Percentiles rank a stretch among this genome's conserved stretches.
phyloP scores from a whole-genome alignment of 148 eudicot species.

The Nepenthes mirabilis region DNA sequence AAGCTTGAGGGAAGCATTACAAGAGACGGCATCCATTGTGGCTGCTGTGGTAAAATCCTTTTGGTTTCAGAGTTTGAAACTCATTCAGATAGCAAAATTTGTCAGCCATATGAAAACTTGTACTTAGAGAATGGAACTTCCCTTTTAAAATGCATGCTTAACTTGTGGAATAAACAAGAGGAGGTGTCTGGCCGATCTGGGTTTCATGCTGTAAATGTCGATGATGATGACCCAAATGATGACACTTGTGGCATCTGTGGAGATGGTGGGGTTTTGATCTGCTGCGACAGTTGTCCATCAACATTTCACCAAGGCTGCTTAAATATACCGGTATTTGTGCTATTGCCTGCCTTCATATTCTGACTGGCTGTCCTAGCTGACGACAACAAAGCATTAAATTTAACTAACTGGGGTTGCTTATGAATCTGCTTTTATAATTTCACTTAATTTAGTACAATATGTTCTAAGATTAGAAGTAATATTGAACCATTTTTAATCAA shows the following conservation, averaged over 20 bases:
- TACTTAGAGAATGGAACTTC: slow-evolving; percentile 52
- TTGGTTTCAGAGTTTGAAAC: slow-evolving; percentile 44
- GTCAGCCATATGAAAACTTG: slow-evolving; percentile 38
- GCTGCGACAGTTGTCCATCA: slow-evolving; percentile 94
- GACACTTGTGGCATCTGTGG: slow-evolving; percentile 93
- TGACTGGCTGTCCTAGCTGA: neutral
- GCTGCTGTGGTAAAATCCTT: slow-evolving; percentile 45
- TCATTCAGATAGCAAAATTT: slow-evolving; percentile 50
- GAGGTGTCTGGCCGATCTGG: slow-evolving; percentile 20
- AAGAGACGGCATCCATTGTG: slow-evolving; percentile 69
- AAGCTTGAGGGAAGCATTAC: slow-evolving; percentile 57
- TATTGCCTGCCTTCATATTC: slow-evolving; percentile 6
- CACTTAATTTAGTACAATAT: too few species aligned
- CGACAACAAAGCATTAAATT: too few species aligned
- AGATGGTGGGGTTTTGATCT: slow-evolving; percentile 94
- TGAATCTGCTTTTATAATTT: too few species aligned
- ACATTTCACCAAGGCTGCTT: slow-evolving; percentile 82
- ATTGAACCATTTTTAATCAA: too few species aligned
- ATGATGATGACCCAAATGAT: slow-evolving; percentile 80
- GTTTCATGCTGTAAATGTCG: slow-evolving; percentile 43
- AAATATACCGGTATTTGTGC: slow-evolving; percentile 45
- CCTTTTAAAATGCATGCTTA: slow-evolving; percentile 43
- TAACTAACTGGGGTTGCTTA: too few species aligned
- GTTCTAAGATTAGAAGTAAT: too few species aligned
- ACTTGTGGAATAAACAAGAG: slow-evolving; percentile 65